phyloP scores from a whole-genome alignment of 2,329 filamentous ascomycete genomes.

The Xylariaceae sp. region DNA sequence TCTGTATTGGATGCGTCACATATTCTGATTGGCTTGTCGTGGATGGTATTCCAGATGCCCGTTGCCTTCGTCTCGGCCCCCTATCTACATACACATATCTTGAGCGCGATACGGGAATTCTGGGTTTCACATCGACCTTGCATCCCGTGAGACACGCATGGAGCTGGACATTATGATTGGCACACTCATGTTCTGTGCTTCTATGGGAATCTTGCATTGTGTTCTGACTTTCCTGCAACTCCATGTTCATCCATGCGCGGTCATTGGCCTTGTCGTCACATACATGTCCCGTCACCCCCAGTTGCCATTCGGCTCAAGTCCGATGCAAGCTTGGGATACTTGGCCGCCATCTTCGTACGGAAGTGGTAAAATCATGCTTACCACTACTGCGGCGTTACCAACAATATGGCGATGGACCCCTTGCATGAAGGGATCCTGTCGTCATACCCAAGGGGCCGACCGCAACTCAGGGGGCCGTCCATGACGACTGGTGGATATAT shows the following conservation, averaged over 20 bases:
- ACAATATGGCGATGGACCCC: slow-evolving; percentile 21
- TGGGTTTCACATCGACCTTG: slow-evolving; percentile 14
- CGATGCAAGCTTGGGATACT: slow-evolving; percentile 3
- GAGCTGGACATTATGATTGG: slow-evolving; percentile 2
- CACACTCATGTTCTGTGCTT: not conserved
- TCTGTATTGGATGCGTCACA: not conserved
- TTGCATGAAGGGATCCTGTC: slow-evolving; percentile 26
- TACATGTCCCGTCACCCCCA: slow-evolving; percentile 15
- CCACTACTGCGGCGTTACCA: slow-evolving; percentile 10
- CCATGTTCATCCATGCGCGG: slow-evolving; percentile 13
- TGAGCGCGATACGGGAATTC: not conserved
- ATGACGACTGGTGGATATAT: not conserved
- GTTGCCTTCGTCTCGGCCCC: not conserved
- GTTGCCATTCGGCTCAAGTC: slow-evolving; percentile 6
- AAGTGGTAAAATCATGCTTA: slow-evolving; percentile 12
- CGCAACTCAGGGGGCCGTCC: slow-evolving; percentile 5
- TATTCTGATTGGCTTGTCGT: slow-evolving; percentile 4
- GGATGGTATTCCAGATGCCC: not conserved
- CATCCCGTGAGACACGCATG: slow-evolving; percentile 9
- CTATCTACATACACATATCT: not conserved
- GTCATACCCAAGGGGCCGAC: slow-evolving; percentile 29
- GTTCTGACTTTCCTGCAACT: slow-evolving; percentile 1
- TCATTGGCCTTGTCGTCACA: slow-evolving; percentile 6
- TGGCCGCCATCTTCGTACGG: slow-evolving; percentile 9
- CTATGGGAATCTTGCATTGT: slow-evolving; percentile 1